Conservation (phyloP, 495 filamentous ascomycete species). For the Elasticomyces elasticus region DNA sequence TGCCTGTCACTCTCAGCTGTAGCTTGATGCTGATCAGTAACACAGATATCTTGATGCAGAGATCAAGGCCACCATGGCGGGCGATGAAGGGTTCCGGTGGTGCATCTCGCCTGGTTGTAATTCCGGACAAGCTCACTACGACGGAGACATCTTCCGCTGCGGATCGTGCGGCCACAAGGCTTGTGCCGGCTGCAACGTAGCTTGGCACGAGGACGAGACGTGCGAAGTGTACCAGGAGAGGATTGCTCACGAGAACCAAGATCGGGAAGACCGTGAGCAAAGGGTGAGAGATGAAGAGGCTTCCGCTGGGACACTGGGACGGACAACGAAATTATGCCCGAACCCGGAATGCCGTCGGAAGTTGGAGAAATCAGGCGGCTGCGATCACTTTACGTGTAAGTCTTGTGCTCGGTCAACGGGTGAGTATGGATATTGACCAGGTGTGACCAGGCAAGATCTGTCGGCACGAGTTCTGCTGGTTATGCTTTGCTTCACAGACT, state of each 20-base stretch:
- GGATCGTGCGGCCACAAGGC: slow-evolving; percentile 27
- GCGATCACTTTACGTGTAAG: slow-evolving; percentile 30
- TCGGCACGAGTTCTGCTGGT: slow-evolving; percentile 28
- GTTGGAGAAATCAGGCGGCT: slow-evolving; percentile 21
- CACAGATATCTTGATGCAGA: slow-evolving; percentile 7
- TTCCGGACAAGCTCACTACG: slow-evolving; percentile 32
- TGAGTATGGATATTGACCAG: too few species aligned
- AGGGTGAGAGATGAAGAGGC: slow-evolving; percentile 18
- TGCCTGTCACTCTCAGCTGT: background rate
- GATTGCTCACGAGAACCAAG: background rate
- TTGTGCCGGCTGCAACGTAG: slow-evolving; percentile 28
- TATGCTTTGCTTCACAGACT: slow-evolving; percentile 20
- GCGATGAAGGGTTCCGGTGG: slow-evolving; percentile 33
- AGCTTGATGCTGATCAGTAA: background rate
- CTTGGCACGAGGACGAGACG: slow-evolving; percentile 17
- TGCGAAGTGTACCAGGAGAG: background rate
- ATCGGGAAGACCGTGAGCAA: background rate
- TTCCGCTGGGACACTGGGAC: slow-evolving; percentile 2
- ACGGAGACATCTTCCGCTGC: slow-evolving; percentile 28
- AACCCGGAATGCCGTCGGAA: slow-evolving; percentile 12
- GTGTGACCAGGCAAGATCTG: slow-evolving; percentile 25
- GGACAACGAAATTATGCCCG: slow-evolving; percentile 25
- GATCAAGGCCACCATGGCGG: slow-evolving; percentile 20
- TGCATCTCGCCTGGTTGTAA: slow-evolving; percentile 29
- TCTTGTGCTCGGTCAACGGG: too few species aligned